Percentiles rank a stretch among this genome's conserved stretches.
Evolutionary conservation across 345 rosid genomes (phyloP).

Genomic region (Cardamine occulta): DNA sequence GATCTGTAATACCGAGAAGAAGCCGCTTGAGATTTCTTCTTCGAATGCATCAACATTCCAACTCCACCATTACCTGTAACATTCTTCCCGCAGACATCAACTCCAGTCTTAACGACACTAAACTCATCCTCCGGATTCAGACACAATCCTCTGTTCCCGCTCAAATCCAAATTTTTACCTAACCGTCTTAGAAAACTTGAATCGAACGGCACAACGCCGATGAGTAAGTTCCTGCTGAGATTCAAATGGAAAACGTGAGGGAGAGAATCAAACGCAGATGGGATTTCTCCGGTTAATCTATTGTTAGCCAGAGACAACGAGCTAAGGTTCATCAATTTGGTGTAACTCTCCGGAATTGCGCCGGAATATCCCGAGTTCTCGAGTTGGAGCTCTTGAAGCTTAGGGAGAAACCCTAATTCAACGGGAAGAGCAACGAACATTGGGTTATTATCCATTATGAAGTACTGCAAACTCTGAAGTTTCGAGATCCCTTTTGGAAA

Average conservation of each 20-base stretch:
- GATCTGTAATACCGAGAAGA: not conserved
- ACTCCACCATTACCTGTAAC: conserved; percentile 31
- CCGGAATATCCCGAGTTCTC: conserved; percentile 80
- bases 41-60: conserved; percentile 46
- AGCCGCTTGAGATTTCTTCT: conserved; percentile 55
- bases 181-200: conserved; percentile 63
- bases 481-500: conserved; percentile 65
- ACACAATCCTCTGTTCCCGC: conserved; percentile 82
- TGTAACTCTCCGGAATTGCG: conserved; percentile 57
- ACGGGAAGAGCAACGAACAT: conserved; percentile 65
- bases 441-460: conserved; percentile 87
- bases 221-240: conserved; percentile 67
- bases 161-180: conserved; percentile 81
- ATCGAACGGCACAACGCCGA: conserved; percentile 76
- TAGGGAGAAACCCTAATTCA: conserved; percentile 59
- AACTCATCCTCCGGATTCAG: conserved; percentile 62
- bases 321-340: conserved; percentile 62
- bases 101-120: conserved; percentile 64
- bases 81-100: conserved; percentile 57
- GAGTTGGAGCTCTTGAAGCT: conserved; percentile 79
- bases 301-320: conserved; percentile 85
- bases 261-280: conserved; percentile 52
- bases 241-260: conserved; percentile 77
- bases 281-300: conserved; percentile 74
- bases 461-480: conserved; percentile 69